Conservation (phyloP, 2,329 filamentous ascomycete genomes). For the Trichophyton equinum region DNA sequence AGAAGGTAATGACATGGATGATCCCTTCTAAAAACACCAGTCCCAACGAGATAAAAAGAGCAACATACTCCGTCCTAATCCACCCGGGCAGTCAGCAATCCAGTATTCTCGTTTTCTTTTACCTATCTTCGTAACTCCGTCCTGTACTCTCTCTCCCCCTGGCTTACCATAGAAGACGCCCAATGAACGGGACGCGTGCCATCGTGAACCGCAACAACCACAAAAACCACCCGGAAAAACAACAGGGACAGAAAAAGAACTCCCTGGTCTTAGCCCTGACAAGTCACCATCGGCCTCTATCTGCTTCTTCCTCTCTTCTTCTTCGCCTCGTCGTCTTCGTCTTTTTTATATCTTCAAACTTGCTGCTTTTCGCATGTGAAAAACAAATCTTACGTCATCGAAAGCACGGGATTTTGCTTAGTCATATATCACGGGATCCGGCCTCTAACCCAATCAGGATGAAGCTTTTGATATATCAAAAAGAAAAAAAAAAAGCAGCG, state of each 20-base stretch:
- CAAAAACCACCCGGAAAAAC: neutral
- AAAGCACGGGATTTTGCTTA: neutral
- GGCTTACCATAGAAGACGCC: conserved; percentile 43
- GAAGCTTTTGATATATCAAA: neutral
- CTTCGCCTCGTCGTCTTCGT: neutral
- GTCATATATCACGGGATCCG: neutral
- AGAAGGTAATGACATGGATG: conserved; percentile 74
- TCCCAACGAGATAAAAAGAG: conserved; percentile 69
- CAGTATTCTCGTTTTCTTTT: neutral
- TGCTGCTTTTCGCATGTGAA: neutral
- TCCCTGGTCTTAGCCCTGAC: neutral
- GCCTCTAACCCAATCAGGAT: neutral
- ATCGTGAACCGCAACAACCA: conserved; percentile 18
- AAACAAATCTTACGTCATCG: conserved; percentile 5
- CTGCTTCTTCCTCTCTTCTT: neutral
- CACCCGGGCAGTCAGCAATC: neutral
- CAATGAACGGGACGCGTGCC: conserved; percentile 51
- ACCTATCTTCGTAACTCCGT: neutral
- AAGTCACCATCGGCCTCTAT: neutral
- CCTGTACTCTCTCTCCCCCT: neutral
- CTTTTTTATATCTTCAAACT: neutral
- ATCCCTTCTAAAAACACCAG: conserved; percentile 72
- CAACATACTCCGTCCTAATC: conserved; percentile 68
- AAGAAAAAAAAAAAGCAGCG: neutral
- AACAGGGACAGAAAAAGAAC: neutral